These are phyloP conservation scores for Wickerhamomyces sp. DNA, from an alignment of 1,139 yeast genomes.

Conservation along the genomic window DNA sequence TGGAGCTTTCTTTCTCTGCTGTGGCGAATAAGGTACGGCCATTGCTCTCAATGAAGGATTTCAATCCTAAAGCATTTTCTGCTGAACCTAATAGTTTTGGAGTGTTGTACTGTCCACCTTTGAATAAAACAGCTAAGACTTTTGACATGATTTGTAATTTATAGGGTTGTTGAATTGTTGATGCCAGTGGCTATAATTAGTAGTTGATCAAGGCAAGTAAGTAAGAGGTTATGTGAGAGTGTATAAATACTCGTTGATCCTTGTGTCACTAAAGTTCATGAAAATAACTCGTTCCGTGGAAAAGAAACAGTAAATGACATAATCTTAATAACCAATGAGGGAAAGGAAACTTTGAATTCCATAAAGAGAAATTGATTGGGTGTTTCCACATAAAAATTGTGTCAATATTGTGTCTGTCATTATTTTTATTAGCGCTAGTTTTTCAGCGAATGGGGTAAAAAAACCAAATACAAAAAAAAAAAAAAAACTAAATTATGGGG, in stretches of 20 bases:
- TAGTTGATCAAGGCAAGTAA: background rate
- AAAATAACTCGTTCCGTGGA: slow-evolving; percentile 1
- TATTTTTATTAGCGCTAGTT: too few species aligned
- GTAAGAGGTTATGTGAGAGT: background rate
- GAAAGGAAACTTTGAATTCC: background rate
- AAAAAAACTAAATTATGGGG: too few species aligned
- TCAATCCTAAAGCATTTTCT: slow-evolving; percentile 73
- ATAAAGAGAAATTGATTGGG: background rate
- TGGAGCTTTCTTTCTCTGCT: slow-evolving; percentile 59
- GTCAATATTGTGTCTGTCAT: background rate
- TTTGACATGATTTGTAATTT: slow-evolving; percentile 12
- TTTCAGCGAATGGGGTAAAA: background rate
- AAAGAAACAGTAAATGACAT: background rate
- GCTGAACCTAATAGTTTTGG: slow-evolving; percentile 59
- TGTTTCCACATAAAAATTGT: background rate
- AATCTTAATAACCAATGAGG: background rate
- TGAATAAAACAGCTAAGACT: slow-evolving; percentile 25
- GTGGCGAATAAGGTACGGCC: slow-evolving; percentile 72
- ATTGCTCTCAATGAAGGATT: slow-evolving; percentile 55
- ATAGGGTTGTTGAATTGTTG: background rate
- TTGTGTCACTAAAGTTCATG: background rate
- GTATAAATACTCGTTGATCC: background rate
- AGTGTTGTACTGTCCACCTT: slow-evolving; percentile 25
- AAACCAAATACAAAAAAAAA: too few species aligned
- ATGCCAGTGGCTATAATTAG: background rate